Base-by-base conservation (phyloP, 805 yeast genomes). In the Diddensiella santjacobensis region DNA sequence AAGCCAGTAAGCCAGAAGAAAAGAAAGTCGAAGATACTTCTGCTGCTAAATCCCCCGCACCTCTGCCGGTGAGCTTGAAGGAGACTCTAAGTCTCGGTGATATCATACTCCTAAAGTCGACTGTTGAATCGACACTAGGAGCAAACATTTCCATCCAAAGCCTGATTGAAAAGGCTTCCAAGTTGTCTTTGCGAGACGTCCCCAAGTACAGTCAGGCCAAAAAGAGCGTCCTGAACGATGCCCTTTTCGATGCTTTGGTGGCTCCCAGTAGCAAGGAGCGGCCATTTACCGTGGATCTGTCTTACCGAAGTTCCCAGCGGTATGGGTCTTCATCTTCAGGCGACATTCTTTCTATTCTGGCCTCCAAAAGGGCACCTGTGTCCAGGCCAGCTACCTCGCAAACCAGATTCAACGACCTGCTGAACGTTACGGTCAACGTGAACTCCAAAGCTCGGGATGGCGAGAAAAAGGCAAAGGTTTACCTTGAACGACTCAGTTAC, bases 191-290 rank as follows among this genome's bases (percentile, higher is more conserved):
- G 42, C 54, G 58, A 18, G 63, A 58, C 37, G 59, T 61, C 15
- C 57, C 65, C 67, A 19, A 29, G 29, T 39, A 44, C 10, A 20
- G 51, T 22, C 20, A 35, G 15, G 64, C 70, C 24, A 51, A 45
- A 46, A 52, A 57, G 29, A 53, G 62, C 4, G 80, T 77, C 37
- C 71, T 72, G 53, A 73, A 73, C 50, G 88, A 83, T 57, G 76
- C 83, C 3, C 53, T 75, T 3, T 81, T 83, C 55, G 90, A 83
- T 57, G 78, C 72, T 13, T 59, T 83, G 47, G 57, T 81, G 46
- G 74, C 80, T 0, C 77, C 79, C 22, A 67, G 53, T n/a, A 52
- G 55, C 19, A 30, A 19, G 38, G 50, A 45, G 31, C 45, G 48
- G 44, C 74, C 82, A 59, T 80, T 78, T 62, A 56, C 56, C 10